Evolutionary conservation across 2,329 filamentous ascomycete species (phyloP).

Genomic region (Emergomyces orientalis): DNA sequence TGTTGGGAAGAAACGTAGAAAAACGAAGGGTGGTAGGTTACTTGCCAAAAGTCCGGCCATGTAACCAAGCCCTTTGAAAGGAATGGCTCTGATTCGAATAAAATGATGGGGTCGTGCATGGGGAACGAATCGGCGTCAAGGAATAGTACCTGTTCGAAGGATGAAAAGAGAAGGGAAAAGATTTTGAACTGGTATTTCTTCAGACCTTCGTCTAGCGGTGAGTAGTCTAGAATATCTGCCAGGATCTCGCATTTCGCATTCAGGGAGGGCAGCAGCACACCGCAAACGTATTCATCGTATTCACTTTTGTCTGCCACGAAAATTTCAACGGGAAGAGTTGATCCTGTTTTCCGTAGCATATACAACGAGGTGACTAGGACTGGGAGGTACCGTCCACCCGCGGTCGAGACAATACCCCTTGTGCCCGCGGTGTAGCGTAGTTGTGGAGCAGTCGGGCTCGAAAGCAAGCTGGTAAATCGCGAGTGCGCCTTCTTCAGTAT

Average conservation of each 20-base stretch:
- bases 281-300: constrained; percentile 26
- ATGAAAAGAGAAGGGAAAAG: constrained; percentile 49
- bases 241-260: constrained; percentile 25
- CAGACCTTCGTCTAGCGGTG: constrained; percentile 46
- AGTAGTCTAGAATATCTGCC: constrained; percentile 28
- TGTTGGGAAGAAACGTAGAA: constrained; percentile 38
- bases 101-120: constrained; percentile 34
- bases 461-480: constrained; percentile 11
- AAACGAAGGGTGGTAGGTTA: constrained; percentile 37
- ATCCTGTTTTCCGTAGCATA: constrained; percentile 29
- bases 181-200: constrained; percentile 50
- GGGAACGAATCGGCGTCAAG: constrained; percentile 52
- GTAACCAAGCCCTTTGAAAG: constrained; percentile 44
- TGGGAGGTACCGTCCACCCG: constrained; percentile 22
- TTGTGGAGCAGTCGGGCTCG: constrained; percentile 9
- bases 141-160: constrained; percentile 51
- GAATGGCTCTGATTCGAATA: constrained; percentile 47
- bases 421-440: constrained; percentile 12
- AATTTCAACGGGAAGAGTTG: constrained; percentile 30
- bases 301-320: constrained; percentile 24
- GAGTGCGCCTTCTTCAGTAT: constrained; percentile 15
- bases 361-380: constrained; percentile 27
- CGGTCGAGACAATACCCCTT: constrained; percentile 15
- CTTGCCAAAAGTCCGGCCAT: constrained; percentile 49
- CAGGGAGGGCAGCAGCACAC: constrained; percentile 23